A percentile compares a stretch with the other conserved stretches of the same genome.
These are phyloP conservation scores for Colletotrichum graminicola DNA, from an alignment of 2,329 filamentous ascomycete genomes.

Conservation along the genomic window DNA sequence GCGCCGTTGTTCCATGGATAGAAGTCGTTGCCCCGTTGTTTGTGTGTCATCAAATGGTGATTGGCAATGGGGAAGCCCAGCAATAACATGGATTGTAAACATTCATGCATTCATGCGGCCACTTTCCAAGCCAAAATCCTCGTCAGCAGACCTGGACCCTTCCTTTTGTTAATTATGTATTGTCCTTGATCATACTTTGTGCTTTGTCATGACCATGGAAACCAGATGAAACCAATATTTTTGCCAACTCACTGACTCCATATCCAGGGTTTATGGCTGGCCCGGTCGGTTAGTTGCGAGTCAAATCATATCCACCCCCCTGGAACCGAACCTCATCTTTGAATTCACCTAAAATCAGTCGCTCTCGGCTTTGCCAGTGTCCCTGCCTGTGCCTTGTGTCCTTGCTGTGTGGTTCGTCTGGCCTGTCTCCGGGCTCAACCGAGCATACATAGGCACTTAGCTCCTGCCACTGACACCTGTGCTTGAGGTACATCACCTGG, in stretches of 20 bases:
- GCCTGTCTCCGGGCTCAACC: neutral
- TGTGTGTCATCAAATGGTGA: constrained; percentile 29
- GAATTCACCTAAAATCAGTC: neutral
- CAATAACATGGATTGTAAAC: constrained; percentile 24
- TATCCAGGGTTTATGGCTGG: neutral
- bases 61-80: constrained; percentile 18
- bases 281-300: too few species aligned
- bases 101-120: constrained; percentile 42
- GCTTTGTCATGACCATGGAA: constrained; percentile 18
- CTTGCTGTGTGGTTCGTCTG: neutral
- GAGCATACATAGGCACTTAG: neutral
- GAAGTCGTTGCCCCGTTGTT: constrained; percentile 25
- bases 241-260: neutral
- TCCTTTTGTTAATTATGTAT: neutral
- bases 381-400: neutral
- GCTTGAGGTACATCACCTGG: too few species aligned
- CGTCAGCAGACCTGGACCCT: constrained; percentile 19
- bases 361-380: neutral
- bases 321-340: neutral
- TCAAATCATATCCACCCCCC: neutral
- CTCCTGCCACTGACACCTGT: neutral
- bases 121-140: neutral
- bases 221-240: constrained; percentile 37
- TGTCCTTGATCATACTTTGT: constrained; percentile 7
- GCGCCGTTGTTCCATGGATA: constrained; percentile 2